Evolutionary conservation across 2,329 filamentous ascomycete genomes (phyloP).

Genomic region (Paracamarosporium sp.): DNA sequence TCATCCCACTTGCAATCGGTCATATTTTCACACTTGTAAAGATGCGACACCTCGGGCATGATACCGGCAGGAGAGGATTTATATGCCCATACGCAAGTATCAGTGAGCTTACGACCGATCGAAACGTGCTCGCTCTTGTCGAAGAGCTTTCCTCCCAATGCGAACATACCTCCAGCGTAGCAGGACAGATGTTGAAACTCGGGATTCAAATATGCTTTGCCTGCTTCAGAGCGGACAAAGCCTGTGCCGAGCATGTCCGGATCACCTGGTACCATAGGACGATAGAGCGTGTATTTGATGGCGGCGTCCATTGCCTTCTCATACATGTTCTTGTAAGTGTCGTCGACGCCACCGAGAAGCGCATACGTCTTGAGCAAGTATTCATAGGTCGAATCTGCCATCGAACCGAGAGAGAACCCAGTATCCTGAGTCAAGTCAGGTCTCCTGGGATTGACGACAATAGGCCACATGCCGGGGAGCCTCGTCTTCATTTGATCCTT

Average conservation of each 20-base stretch:
- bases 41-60: constrained; percentile 66
- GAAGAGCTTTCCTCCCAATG: constrained; percentile 65
- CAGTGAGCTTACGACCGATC: constrained; percentile 63
- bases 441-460: constrained; percentile 50
- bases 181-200: constrained; percentile 66
- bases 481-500: constrained; percentile 51
- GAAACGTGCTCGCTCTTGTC: constrained; percentile 60
- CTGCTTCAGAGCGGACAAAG: constrained; percentile 45
- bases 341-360: constrained; percentile 53
- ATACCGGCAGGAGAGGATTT: constrained; percentile 62
- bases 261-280: constrained; percentile 56
- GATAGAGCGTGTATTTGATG: constrained; percentile 54
- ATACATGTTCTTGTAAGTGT: constrained; percentile 62
- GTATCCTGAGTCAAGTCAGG: constrained; percentile 51
- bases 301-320: constrained; percentile 56
- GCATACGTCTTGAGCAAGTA: constrained; percentile 56
- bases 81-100: constrained; percentile 70
- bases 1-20: constrained; percentile 62
- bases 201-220: constrained; percentile 49
- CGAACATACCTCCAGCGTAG: constrained; percentile 69
- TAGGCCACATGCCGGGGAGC: constrained; percentile 57
- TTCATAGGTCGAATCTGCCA: constrained; percentile 47
- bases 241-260: constrained; percentile 57
- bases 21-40: constrained; percentile 56
- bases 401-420: constrained; percentile 42